Evolutionary conservation across 192 early-diverging fungal genomes (phyloP).

Genomic region (Podila epicladia): DNA sequence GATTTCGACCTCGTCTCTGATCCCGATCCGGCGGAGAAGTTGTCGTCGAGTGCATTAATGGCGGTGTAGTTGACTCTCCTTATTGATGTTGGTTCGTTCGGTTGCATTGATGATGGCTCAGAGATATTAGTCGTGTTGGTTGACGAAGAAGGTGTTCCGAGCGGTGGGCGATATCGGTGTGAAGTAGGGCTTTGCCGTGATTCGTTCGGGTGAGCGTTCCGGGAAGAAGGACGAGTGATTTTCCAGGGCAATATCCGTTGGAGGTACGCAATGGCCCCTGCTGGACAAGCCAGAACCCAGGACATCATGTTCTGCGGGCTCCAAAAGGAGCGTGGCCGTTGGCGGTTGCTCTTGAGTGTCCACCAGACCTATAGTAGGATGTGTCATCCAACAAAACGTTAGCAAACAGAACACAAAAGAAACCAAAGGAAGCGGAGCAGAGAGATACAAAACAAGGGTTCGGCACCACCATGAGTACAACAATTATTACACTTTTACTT

Average conservation of each 20-base stretch:
- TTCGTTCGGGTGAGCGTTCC: conserved; percentile 16
- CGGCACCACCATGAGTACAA: too few species aligned
- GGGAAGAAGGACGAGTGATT: conserved; percentile 15
- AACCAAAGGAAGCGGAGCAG: too few species aligned
- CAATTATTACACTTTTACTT: too few species aligned
- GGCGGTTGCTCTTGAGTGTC: conserved; percentile 22
- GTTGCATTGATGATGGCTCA: neutral
- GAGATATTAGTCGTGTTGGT: neutral
- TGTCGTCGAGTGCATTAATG: conserved; percentile 32
- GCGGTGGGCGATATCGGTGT: neutral
- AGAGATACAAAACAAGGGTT: too few species aligned
- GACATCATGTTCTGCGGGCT: conserved; percentile 17
- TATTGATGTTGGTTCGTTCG: neutral
- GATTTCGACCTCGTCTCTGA: conserved; percentile 33
- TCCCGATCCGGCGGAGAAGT: conserved; percentile 46
- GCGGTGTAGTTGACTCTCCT: neutral
- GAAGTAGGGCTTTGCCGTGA: conserved; percentile 3
- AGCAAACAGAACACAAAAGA: too few species aligned
- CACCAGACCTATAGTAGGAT: conserved; percentile 20
- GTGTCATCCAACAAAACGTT: too few species aligned
- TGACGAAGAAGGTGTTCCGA: neutral
- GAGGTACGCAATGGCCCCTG: conserved; percentile 4
- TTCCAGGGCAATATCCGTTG: conserved; percentile 28
- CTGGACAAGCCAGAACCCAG: conserved; percentile 21
- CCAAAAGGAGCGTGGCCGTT: conserved; percentile 29